Conservation (phyloP, 2,329 filamentous ascomycete species). For the Hypoxylon sp. region DNA sequence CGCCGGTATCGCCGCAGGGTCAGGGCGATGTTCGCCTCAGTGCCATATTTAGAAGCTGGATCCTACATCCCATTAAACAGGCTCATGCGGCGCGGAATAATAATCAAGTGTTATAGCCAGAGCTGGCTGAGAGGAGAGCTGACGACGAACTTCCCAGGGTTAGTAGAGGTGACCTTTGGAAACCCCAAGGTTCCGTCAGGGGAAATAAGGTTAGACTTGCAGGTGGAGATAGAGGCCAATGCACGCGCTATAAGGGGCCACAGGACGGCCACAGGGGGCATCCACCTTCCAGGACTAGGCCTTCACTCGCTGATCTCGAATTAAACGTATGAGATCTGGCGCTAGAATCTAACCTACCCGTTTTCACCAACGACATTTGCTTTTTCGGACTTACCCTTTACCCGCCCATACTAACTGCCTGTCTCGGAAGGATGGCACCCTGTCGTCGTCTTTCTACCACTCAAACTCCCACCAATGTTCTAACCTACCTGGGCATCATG, state of each 20-base stretch:
- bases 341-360: conserved; percentile 16
- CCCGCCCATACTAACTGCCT: conserved; percentile 1
- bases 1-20: neutral
- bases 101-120: neutral
- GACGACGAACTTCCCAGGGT: no score
- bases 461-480: conserved; percentile 7
- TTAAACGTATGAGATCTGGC: conserved; percentile 19
- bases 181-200: neutral
- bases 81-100: conserved; percentile 4
- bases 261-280: neutral
- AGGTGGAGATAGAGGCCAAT: conserved; percentile 3
- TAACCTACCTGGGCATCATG: conserved; percentile 22
- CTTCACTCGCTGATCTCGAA: no score
- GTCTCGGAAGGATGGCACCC: conserved; percentile 3
- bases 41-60: conserved; percentile 21
- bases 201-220: conserved; percentile 4
- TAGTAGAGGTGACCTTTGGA: conserved; percentile 1
- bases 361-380: neutral
- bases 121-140: no score
- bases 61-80: no score
- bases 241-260: neutral
- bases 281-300: conserved; percentile 19
- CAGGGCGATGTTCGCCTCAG: neutral
- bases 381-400: neutral
- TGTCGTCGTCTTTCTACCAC: conserved; percentile 16